Evolutionary conservation across 257 asterid genomes (phyloP).

Genomic region (Nicotiana undulata): DNA sequence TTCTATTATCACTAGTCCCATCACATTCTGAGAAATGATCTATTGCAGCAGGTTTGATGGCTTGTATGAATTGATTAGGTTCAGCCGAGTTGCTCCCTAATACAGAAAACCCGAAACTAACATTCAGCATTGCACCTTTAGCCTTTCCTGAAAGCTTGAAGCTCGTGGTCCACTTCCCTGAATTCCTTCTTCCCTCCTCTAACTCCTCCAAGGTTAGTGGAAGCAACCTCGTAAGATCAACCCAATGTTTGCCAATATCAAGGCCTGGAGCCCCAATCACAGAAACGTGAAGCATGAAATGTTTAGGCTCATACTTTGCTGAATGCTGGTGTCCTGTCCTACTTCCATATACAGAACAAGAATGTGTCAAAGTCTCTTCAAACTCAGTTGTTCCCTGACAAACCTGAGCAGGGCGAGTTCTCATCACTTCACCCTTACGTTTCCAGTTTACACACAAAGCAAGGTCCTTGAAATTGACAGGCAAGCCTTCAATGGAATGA

Average conservation of each 20-base stretch:
- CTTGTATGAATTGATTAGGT: slow-evolving; percentile 34
- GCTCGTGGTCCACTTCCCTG: slow-evolving; percentile 85
- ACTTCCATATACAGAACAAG: slow-evolving; percentile 45
- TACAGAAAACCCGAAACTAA: slow-evolving; percentile 73
- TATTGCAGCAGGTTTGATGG: slow-evolving; percentile 14
- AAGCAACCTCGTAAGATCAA: slow-evolving; percentile 84
- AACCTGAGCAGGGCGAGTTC: slow-evolving; percentile 51
- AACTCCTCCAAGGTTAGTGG: slow-evolving; percentile 76
- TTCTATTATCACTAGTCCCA: slow-evolving; percentile 8
- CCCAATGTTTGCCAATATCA: slow-evolving; percentile 71
- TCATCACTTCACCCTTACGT: slow-evolving; percentile 39
- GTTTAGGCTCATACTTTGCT: slow-evolving; percentile 63
- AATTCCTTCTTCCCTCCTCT: slow-evolving; percentile 46
- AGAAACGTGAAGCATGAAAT: slow-evolving; percentile 47
- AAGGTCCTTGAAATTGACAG: slow-evolving; percentile 51
- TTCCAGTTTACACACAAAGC: slow-evolving; percentile 62
- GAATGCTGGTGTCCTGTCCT: slow-evolving; percentile 44
- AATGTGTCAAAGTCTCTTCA: slow-evolving; percentile 76
- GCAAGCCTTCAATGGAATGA: slow-evolving; percentile 65
- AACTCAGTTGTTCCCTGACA: slow-evolving; percentile 53
- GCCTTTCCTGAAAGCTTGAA: slow-evolving; percentile 79
- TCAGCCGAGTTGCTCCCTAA: slow-evolving; percentile 38
- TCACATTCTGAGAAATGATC: slow-evolving; percentile 26
- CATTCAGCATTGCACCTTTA: slow-evolving; percentile 67
- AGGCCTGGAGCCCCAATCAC: slow-evolving; percentile 53